These are phyloP conservation scores for Excoecaria cochinchinensis DNA, from an alignment of 345 rosid genomes.

Conservation along the genomic window DNA sequence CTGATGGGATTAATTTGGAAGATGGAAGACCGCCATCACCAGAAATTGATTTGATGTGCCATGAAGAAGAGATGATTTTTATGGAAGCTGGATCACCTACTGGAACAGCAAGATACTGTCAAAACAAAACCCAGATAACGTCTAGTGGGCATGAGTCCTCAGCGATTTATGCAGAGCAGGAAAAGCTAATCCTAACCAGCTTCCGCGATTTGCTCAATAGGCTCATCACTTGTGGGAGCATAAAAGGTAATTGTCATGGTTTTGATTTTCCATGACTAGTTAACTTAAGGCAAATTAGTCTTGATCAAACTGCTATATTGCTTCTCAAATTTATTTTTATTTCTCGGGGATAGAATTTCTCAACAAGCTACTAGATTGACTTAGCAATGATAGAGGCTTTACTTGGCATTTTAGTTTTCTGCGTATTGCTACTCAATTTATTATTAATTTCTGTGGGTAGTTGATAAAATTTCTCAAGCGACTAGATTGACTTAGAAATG, in stretches of 20 bases:
- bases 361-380: too few relatives aligned
- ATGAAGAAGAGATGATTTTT: conserved; percentile 45
- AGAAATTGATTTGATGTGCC: conserved; percentile 63
- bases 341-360: too few relatives aligned
- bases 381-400: too few relatives aligned
- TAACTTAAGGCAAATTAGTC: too few relatives aligned
- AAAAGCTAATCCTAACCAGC: conserved; percentile 46
- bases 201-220: conserved; percentile 55
- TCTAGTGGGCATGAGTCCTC: conserved; percentile 27
- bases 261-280: neutral
- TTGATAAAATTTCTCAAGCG: too few relatives aligned
- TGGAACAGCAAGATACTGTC: neutral
- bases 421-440: too few relatives aligned
- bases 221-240: conserved; percentile 45
- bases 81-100: conserved; percentile 19
- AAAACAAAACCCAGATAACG: conserved; percentile 14
- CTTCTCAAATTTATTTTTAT: too few relatives aligned
- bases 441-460: too few relatives aligned
- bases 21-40: conserved; percentile 43
- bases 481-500: too few relatives aligned
- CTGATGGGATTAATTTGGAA: conserved; percentile 10
- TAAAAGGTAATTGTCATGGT: conserved; percentile 42
- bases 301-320: too few relatives aligned
- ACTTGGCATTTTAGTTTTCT: too few relatives aligned
- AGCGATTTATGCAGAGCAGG: conserved; percentile 49